Conservation (phyloP, 2,329 filamentous ascomycete genomes). For the Phialocephala sp. region DNA sequence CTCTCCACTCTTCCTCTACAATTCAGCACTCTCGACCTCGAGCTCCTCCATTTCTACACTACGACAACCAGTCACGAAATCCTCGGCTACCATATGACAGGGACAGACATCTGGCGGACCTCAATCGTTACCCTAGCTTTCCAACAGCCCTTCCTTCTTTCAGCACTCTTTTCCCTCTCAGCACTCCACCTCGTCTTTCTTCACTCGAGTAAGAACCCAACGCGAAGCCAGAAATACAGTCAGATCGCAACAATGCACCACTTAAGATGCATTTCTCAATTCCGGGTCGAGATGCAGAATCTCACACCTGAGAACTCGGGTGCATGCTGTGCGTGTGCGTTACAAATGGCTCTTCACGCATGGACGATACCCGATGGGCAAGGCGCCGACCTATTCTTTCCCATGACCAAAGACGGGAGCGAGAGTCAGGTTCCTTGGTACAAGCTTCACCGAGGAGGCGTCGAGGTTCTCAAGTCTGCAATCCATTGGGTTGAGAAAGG, state of each 20-base stretch:
- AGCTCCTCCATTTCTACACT: conserved; percentile 29
- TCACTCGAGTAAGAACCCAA: conserved; percentile 15
- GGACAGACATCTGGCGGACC: conserved; percentile 20
- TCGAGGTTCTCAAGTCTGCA: not conserved
- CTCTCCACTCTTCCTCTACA: not conserved
- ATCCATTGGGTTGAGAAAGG: conserved; percentile 28
- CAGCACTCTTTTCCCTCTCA: conserved; percentile 38
- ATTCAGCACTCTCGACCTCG: conserved; percentile 24
- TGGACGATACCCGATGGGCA: conserved; percentile 24
- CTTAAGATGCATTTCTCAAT: conserved; percentile 37
- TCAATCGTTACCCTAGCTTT: conserved; percentile 20
- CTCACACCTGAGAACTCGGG: conserved; percentile 44
- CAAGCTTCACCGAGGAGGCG: conserved; percentile 37
- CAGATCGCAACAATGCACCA: conserved; percentile 40
- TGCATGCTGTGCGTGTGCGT: conserved; percentile 37
- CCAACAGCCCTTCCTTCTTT: conserved; percentile 38
- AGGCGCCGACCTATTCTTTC: conserved; percentile 37
- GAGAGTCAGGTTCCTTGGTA: conserved; percentile 38
- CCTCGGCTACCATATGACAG: conserved; percentile 21
- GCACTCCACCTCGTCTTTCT: conserved; percentile 43
- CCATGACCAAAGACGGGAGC: no score
- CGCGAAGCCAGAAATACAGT: conserved; percentile 31
- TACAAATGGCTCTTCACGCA: conserved; percentile 41
- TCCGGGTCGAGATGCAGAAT: conserved; percentile 50
- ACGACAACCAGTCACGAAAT: conserved; percentile 24